Base-by-base conservation (phyloP, 306 rosid genomes). In the Pterocarpus macrocarpus region DNA sequence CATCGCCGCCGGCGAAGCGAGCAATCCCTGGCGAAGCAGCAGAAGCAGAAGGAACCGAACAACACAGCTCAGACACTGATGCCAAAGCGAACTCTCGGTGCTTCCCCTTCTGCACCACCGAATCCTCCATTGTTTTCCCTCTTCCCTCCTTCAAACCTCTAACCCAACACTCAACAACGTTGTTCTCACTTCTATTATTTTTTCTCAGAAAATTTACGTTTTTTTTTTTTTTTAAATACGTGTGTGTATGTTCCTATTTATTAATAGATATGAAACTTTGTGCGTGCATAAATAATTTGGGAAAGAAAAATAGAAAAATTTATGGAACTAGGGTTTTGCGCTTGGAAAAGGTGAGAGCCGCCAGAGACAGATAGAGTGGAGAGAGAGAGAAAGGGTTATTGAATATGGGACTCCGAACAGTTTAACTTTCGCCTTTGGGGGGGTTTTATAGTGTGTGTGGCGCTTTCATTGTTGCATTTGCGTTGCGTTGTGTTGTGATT, bases 271-370 rank as follows among this genome's bases (percentile, higher is more conserved):
- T 50, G 68, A 47, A 49, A 33, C 2, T 49, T 45, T 0, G 22
- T 49, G 7, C 47, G 13, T 5, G 63, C 62, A 56, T 47, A 3
- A 5, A 22, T 52, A 6, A 15, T 7, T 39, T 6, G 7, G 30
- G 65, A 16, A 3, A 0, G 66, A 14, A 22, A 49, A n/a, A 10
- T 3, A 11, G 13, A 1, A 47, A 3, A 47, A 11, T 38, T 38
- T 38, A 22, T 33, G 71, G 68, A 87, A 80, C 75, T 94, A 91
- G 98, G 98, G 97, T 94, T 94, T 93, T 90, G 28, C 36, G 78
- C 2, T 57, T 45, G 80, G 62, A 45, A 12, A 66, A 82, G 33
- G 43, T 17, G 28, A 56, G 83, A 90, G 97, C 97, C 97, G 94
- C 93, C 97, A 81, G 34, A 84, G 79, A 35, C 35, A 35, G 58